Evolutionary conservation across 1,284 basidiomycete genomes (phyloP), one percentile per base, ranked within the genome.

Genomic region (Bothia castanella): DNA sequence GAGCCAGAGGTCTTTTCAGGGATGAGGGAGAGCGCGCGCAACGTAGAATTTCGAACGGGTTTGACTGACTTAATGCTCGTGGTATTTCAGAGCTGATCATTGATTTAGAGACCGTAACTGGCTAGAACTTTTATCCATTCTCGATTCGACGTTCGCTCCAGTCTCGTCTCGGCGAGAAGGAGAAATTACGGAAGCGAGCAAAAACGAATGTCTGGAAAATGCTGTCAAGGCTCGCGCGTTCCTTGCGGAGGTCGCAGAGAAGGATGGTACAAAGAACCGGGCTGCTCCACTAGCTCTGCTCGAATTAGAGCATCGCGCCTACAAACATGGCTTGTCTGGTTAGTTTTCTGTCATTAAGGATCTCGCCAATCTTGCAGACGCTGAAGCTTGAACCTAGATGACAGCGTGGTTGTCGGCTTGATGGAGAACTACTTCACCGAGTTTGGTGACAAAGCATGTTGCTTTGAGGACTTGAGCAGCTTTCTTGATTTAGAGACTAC

Each of bases 391-490:
- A 11, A 12, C 16, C 19, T 30, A 83, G 82, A 83, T 56, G 52
- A 74, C 36, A 58, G 57, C 21, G 69, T 69, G 20, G 59, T 83
- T 52, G 59, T 75, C 27, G 64, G 63, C 19, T 69, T 82, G 49
- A 69, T 88, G 64, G 73, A 80, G 59, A 69, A 75, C 41, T 96
- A 95, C 66, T 83, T 92, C 61, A 72, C 79, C 35, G 73, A 72
- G 51, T 83, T 92, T 61, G 85, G 87, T 12, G 80, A 83, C 64
- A 96, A 93, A 68, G 74, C 84, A 6, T 91, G 87, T 66, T 92
- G 89, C 64, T 90, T 83, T 55, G 91, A 94, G 67, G 92, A 96
- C 60, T 70, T 96, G 39, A 76, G 76, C 55, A 80, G 82, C 5
- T 92, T 87, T 62, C 66, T 82, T 35, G 59, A 62, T 9, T 68